Conservation (phyloP, 2,329 filamentous ascomycete species). For the Thyridium curvatum region DNA sequence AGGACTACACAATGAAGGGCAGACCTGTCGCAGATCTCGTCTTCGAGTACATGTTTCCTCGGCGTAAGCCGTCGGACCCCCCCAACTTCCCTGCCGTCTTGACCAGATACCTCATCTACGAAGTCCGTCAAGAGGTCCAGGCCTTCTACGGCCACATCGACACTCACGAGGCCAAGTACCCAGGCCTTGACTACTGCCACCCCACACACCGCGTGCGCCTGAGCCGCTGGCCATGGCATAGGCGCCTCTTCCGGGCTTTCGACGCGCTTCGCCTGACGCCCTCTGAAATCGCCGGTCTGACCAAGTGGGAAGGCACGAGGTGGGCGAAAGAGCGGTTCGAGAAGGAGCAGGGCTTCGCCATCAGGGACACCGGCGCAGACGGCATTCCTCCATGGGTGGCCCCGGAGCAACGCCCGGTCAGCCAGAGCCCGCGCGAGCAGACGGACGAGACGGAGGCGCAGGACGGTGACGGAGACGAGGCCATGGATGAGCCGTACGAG, state of each 20-base stretch:
- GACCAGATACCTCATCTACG: slow-evolving; percentile 64
- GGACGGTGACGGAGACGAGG: slow-evolving; percentile 20
- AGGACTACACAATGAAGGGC: slow-evolving; percentile 54
- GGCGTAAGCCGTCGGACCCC: slow-evolving; percentile 60
- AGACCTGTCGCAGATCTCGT: slow-evolving; percentile 65
- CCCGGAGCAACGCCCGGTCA: slow-evolving; percentile 26
- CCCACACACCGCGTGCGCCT: slow-evolving; percentile 71
- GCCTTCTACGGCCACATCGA: slow-evolving; percentile 75
- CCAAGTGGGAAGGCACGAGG: slow-evolving; percentile 76
- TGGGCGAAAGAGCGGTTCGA: slow-evolving; percentile 81
- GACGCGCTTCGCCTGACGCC: slow-evolving; percentile 62
- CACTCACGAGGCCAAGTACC: slow-evolving; percentile 75
- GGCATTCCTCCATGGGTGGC: slow-evolving; percentile 59
- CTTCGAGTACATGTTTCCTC: slow-evolving; percentile 67
- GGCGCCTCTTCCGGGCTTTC: slow-evolving; percentile 69
- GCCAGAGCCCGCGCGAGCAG: slow-evolving; percentile 3
- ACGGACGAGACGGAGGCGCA: slow-evolving; percentile 9
- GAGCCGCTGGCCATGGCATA: slow-evolving; percentile 70
- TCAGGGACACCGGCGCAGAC: slow-evolving; percentile 66
- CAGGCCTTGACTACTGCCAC: slow-evolving; percentile 72
- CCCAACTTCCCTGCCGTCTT: slow-evolving; percentile 65
- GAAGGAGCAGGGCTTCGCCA: slow-evolving; percentile 63
- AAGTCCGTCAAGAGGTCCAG: slow-evolving; percentile 73
- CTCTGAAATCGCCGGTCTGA: slow-evolving; percentile 63
- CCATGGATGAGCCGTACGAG: slow-evolving; percentile 37